Evolutionary conservation across 805 yeast species (phyloP), one percentile per base, ranked within the genome.

Genomic region (Ogataea methanolica): DNA sequence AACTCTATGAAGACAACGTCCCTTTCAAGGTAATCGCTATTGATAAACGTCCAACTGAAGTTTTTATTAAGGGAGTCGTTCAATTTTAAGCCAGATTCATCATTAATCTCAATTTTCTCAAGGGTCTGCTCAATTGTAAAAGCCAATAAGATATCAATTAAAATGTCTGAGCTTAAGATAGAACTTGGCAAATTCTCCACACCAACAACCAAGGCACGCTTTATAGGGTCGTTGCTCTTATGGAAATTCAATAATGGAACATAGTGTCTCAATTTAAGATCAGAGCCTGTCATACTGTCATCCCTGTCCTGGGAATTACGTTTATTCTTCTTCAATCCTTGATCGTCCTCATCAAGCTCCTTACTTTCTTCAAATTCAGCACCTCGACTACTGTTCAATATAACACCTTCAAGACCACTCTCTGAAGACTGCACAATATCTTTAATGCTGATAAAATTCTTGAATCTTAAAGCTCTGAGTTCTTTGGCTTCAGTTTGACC

Each of bases 1-100:
- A 67, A 67, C 29, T 49, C 46, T 4, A 68, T 39, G 49, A 55
- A 68, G 1, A 67, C 52, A 7, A 45, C 38, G 21, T 51, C 59
- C 22, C 37, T 38, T 9, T 51, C 61, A 7, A 54, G 41, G 4
- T 48, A 31, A 6, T 58, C 60, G 26, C 48, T 46, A 12, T 46
- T 44, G 6, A 60, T 43, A 43, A 50, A 53, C 17, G 57, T 51
- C 70, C 71, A 66, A 9, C 39, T 41, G 45, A 51, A 65, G 5
- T 42, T 42, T 2, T 16, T 9, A 38, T 49, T 49, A 8, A 55
- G 9, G 6, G 17, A 16, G 6, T 33, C 42, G 7, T 46, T 43
- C 33, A 39, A 34, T 6, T 41, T 37, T 21, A 51, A 15, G 7
- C 31, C 19, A 8, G 47, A 42, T 14, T 34, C 33, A 12, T 36